Evolutionary conservation across 192 early-diverging fungal species (phyloP).

Genomic region (Podochytrium sp.): DNA sequence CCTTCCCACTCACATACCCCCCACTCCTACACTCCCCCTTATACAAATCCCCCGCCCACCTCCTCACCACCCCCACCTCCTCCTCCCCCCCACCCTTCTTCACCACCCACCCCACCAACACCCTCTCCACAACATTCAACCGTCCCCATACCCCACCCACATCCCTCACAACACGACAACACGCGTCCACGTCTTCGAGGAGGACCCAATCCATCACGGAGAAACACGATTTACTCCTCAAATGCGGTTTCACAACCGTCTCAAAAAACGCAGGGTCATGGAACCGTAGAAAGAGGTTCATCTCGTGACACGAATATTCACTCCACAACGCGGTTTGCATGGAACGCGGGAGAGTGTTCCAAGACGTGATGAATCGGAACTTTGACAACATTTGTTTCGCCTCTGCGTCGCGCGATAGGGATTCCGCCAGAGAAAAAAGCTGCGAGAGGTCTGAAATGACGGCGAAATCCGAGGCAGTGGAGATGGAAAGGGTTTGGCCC

Average conservation of each 20-base stretch:
- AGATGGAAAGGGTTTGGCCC: neutral
- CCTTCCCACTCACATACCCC: neutral
- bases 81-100: neutral
- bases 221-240: constrained; percentile 1
- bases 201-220: constrained; percentile 6
- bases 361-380: constrained; percentile 22
- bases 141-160: neutral
- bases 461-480: constrained; percentile 7
- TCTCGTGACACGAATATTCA: constrained; percentile 28
- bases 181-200: constrained; percentile 9
- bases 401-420: neutral
- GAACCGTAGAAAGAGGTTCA: constrained; percentile 26
- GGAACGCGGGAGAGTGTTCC: neutral
- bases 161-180: neutral
- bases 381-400: neutral
- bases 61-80: neutral
- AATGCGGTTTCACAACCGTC: constrained; percentile 14
- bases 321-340: neutral
- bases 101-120: constrained; percentile 8
- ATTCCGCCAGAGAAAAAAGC: constrained; percentile 21
- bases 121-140: constrained; percentile 12
- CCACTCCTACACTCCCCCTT: neutral
- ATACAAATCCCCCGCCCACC: constrained; percentile 1
- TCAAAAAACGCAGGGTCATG: constrained; percentile 19
- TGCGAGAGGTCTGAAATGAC: constrained; percentile 7